Evolutionary conservation across 2,329 filamentous ascomycete genomes (phyloP), one percentile per base, ranked within the genome.

Genomic region (Aspergillus quadrilineatus): DNA sequence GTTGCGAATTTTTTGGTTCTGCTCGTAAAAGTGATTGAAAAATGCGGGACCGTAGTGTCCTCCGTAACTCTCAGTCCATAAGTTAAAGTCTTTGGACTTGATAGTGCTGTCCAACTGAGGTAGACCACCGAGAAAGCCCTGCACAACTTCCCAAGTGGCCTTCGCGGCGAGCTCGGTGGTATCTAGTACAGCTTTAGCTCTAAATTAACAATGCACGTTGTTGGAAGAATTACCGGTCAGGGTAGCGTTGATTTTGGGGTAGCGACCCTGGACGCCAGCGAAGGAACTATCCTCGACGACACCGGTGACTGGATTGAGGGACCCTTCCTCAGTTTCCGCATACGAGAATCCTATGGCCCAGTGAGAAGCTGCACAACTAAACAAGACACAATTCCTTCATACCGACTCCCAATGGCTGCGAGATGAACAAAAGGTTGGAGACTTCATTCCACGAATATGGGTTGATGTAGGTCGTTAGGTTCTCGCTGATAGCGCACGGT

Each of bases 401-500:
- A 74, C 83, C 83, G 29, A 80, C 79, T 34, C 82, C 82, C n/a
- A 83, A 73, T 8, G 84, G 84, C 69, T 87, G 83, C 53, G 82
- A 83, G 50, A 87, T 74, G 70, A 85, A 87, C 8, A 87, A 72
- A 69, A 87, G 73, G 65, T 85, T 86, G 36, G 79, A 82, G 28
- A 79, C 79, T 58, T 84, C 80, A 62, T 79, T 85, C 82, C 82
- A 87, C 7, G 79, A 79, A 71, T 84, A 81, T 4, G 82, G 82
- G 65, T 87, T 87, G 66, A 79, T 69, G 61, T 74, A 72, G 12
- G 77, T 73, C 14, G 77, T 69, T 50, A 77, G 72, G 30, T 75
- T 69, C 53, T 76, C 71, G 37, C 78, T 77, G 46, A 82, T 70
- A 43, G 69, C 67, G 59, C 75, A 77, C n/a, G 75, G 74, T 5